Conservation (phyloP, 768 basidiomycete genomes). For the Pisolithus marmoratus region DNA sequence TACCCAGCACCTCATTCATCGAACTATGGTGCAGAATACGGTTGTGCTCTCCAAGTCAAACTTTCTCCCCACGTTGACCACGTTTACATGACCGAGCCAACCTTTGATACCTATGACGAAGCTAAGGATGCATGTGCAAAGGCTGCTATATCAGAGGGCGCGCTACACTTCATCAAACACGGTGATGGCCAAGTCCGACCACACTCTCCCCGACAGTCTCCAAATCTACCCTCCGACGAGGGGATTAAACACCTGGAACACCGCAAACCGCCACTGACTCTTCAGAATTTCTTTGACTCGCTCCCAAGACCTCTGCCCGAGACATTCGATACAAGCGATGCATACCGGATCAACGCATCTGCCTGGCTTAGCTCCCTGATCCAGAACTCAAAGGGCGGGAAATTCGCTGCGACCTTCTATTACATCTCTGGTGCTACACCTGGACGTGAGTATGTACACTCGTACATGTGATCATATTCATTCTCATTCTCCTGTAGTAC, state of each 20-base stretch:
- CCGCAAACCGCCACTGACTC: slow-evolving; percentile 26
- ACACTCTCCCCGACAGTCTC: slow-evolving; percentile 14
- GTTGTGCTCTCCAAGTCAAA: slow-evolving; percentile 52
- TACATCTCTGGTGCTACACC: slow-evolving; percentile 37
- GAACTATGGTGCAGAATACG: slow-evolving; percentile 34
- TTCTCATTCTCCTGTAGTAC: slow-evolving; percentile 32
- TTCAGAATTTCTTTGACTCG: slow-evolving; percentile 59
- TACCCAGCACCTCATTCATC: background rate
- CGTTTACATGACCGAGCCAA: slow-evolving; percentile 46
- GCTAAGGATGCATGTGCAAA: slow-evolving; percentile 53
- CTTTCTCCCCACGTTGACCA: slow-evolving; percentile 45
- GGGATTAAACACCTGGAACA: slow-evolving; percentile 2
- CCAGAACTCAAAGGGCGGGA: slow-evolving; percentile 48
- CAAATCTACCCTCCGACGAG: slow-evolving; percentile 3
- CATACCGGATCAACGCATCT: slow-evolving; percentile 48
- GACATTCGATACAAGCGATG: slow-evolving; percentile 38
- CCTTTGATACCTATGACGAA: slow-evolving; percentile 32
- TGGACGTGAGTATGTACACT: slow-evolving; percentile 35
- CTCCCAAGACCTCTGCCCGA: slow-evolving; percentile 64
- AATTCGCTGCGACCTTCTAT: slow-evolving; percentile 37
- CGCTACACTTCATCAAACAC: slow-evolving; percentile 53
- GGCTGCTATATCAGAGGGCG: slow-evolving; percentile 46
- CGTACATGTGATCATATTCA: background rate
- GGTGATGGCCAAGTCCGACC: slow-evolving; percentile 47
- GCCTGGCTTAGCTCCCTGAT: slow-evolving; percentile 47